These are phyloP conservation scores for Mycena metata DNA, from an alignment of 768 basidiomycete genomes.

Conservation along the genomic window DNA sequence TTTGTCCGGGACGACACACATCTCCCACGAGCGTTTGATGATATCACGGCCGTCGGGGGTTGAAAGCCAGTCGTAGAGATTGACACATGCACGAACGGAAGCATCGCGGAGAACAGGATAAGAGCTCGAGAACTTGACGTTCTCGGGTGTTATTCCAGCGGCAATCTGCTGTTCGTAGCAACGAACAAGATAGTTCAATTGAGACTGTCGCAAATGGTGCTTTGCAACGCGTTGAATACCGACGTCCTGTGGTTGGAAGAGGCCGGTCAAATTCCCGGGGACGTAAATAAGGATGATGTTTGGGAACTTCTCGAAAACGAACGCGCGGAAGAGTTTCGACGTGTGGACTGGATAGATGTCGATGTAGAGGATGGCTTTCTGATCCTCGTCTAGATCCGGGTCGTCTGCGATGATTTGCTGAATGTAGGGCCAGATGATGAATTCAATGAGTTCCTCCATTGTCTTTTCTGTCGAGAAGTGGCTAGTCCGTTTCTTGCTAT, in stretches of 20 bases:
- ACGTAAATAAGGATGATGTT: constrained; percentile 36
- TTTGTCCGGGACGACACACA: neutral
- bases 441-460: neutral
- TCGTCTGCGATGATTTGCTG: neutral
- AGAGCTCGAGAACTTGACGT: constrained; percentile 34
- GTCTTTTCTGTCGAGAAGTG: neutral
- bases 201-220: constrained; percentile 34
- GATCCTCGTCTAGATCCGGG: constrained; percentile 12
- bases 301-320: constrained; percentile 11
- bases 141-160: constrained; percentile 27
- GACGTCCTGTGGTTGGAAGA: constrained; percentile 42
- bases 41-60: constrained; percentile 22
- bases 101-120: constrained; percentile 33
- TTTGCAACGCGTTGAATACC: constrained; percentile 42
- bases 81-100: constrained; percentile 23
- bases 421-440: constrained; percentile 15
- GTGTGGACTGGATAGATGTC: constrained; percentile 44
- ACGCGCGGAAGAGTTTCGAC: constrained; percentile 35
- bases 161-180: constrained; percentile 24
- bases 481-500: neutral
- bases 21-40: neutral
- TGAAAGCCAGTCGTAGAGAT: constrained; percentile 1
- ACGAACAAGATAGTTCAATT: constrained; percentile 24
- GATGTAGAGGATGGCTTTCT: constrained; percentile 35
- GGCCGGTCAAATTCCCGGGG: constrained; percentile 39